Percentiles rank a stretch among this genome's conserved stretches.
Evolutionary conservation across 1,284 basidiomycete genomes (phyloP).

Genomic region (Ganoderma lucidum): DNA sequence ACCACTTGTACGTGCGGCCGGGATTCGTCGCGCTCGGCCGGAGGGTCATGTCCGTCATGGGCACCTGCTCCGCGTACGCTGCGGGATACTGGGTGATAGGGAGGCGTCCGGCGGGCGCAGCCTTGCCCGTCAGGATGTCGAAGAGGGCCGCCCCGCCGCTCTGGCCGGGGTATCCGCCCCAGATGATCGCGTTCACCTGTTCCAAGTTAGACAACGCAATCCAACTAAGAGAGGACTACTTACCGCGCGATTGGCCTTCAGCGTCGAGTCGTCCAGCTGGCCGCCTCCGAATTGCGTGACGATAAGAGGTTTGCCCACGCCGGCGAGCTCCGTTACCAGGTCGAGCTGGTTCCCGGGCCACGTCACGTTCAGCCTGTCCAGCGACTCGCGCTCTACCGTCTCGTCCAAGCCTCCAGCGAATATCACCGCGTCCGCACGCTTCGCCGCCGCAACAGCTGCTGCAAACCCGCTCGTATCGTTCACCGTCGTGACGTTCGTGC

Average conservation of each 20-base stretch:
- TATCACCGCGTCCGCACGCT: slow-evolving; percentile 47
- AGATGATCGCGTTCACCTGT: slow-evolving; percentile 61
- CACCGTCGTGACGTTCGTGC: slow-evolving; percentile 50
- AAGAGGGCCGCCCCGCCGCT: slow-evolving; percentile 60
- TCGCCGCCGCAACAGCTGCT: slow-evolving; percentile 41
- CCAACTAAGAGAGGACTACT: slow-evolving; percentile 37
- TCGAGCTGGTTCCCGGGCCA: slow-evolving; percentile 54
- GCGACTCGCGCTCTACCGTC: slow-evolving; percentile 58
- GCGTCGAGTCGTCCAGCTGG: slow-evolving; percentile 56
- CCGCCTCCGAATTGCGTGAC: slow-evolving; percentile 65
- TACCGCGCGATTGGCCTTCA: slow-evolving; percentile 54
- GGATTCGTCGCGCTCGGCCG: slow-evolving; percentile 57
- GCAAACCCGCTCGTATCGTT: slow-evolving; percentile 53
- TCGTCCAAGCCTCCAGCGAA: slow-evolving; percentile 58
- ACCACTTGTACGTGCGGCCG: slow-evolving; percentile 66
- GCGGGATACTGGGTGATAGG: slow-evolving; percentile 62
- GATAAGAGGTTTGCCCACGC: slow-evolving; percentile 58
- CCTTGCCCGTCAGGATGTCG: slow-evolving; percentile 58
- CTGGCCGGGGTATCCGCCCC: slow-evolving; percentile 65
- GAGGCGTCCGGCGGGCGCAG: slow-evolving; percentile 61
- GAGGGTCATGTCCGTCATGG: slow-evolving; percentile 66
- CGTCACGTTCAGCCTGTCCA: slow-evolving; percentile 56
- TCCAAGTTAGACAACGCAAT: not conserved
- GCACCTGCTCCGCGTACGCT: slow-evolving; percentile 54
- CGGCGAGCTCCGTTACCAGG: slow-evolving; percentile 52